Conservation (phyloP, 306 rosid genomes). For the Glycine tomentella region DNA sequence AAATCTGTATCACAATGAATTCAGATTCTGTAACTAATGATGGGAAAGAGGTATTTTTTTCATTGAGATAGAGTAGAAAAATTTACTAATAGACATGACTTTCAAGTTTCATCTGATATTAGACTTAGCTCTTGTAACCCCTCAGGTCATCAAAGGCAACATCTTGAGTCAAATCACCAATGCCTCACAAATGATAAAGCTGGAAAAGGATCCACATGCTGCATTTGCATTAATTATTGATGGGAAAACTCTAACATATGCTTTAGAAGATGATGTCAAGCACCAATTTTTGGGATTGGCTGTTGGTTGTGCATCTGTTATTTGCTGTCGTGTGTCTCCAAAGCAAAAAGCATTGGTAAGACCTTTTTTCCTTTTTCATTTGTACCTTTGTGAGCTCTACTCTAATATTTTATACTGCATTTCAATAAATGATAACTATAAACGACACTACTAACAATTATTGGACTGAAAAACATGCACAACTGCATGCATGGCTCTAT, state of each 20-base stretch:
- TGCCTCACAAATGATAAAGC: constrained; percentile 81
- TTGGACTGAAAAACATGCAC: constrained; percentile 32
- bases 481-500: constrained; percentile 25
- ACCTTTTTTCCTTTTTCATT: constrained; percentile 32
- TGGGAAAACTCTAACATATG: constrained; percentile 87
- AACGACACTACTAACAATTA: constrained; percentile 19
- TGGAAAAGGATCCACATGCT: constrained; percentile 97
- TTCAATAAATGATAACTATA: constrained; percentile 38
- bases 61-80: constrained; percentile 37
- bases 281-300: constrained; percentile 87
- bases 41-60: constrained; percentile 68
- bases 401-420: constrained; percentile 27
- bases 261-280: constrained; percentile 86
- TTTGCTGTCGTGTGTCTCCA: constrained; percentile 98
- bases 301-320: constrained; percentile 95
- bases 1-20: constrained; percentile 72
- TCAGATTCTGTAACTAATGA: constrained; percentile 64
- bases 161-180: constrained; percentile 89
- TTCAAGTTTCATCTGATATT: constrained; percentile 54
- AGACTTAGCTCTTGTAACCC: constrained; percentile 51
- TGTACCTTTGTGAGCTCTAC: constrained; percentile 10
- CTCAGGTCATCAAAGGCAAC: constrained; percentile 78
- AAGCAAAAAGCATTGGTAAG: constrained; percentile 96
- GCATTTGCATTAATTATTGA: constrained; percentile 96
- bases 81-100: constrained; percentile 46